Evolutionary conservation across 2,329 filamentous ascomycete species (phyloP), one percentile per base, ranked within the genome.

Genomic region (Pseudopyrenochaeta lycopersici): DNA sequence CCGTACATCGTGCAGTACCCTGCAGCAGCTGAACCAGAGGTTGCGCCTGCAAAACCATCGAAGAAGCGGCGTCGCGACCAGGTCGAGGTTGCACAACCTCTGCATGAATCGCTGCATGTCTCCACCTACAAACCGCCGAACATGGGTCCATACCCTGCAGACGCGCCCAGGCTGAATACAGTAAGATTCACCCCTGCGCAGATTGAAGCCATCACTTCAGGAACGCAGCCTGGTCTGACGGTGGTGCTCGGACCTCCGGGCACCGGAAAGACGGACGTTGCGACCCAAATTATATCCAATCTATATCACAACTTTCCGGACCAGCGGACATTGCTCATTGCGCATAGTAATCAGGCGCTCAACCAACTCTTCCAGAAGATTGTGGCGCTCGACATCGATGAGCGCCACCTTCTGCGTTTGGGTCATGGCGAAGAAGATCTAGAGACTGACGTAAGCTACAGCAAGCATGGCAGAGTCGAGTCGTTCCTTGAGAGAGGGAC

Each of bases 351-450:
- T 71, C 96, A 99, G 75, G 96, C 95, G 2, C 81, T 99, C 9
- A 99, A 99, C 70, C 95, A 99, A 73, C 83, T 99, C 1, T 99
- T 99, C 78, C 91, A 96, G 67, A 99, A 99, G 79, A 99, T 99
- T 57, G 89, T 94, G n/a, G 90, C 90, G 4, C 82, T 99, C 23
- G 92, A 98, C 67, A 98, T 99, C 63, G 96, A 99, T 69, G 90
- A 96, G 76, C 88, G 95, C 33, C 95, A 99, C 80, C 83, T 99
- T 53, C 82, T 99, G 46, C 89, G 95, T 54, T 83, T 99, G 31
- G 95, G 95, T 31, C 95, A 97, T 73, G 95, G 95, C 35, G 96
- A 99, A 74, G 95, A 97, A 71, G 95, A 98, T 51, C 83, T 98
- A 5, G 89, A 91, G 53, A 92, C 91, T 0, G 90, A 95, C 66